A percentile compares a stretch with the other conserved stretches of the same genome.
Evolutionary conservation across 352 stramenopile genomes (phyloP).

Genomic region (Pythium guiyangense): DNA sequence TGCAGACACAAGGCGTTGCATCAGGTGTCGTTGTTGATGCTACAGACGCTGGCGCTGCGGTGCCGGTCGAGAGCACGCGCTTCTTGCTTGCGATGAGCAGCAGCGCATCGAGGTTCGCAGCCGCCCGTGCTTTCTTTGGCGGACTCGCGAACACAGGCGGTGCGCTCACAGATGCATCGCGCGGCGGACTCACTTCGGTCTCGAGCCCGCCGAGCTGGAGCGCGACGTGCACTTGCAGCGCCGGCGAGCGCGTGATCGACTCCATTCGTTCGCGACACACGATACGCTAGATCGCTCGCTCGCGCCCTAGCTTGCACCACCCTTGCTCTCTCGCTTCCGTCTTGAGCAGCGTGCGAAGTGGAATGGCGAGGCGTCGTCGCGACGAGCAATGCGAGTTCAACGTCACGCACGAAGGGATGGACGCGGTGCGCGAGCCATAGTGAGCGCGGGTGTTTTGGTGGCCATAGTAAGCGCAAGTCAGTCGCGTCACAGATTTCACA

Average conservation of each 20-base stretch:
- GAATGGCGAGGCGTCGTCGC: too few relatives aligned
- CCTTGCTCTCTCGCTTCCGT: too few relatives aligned
- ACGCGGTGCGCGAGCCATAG: background rate
- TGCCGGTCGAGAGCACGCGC: background rate
- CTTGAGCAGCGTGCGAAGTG: too few relatives aligned
- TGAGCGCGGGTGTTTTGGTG: background rate
- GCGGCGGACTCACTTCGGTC: background rate
- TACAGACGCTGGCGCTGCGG: background rate
- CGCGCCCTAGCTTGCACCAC: too few relatives aligned
- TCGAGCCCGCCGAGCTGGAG: background rate
- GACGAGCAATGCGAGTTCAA: too few relatives aligned
- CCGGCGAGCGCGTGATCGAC: background rate
- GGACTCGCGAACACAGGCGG: background rate
- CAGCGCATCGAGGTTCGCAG: background rate
- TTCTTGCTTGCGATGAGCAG: conserved; percentile 2
- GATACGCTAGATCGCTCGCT: too few relatives aligned
- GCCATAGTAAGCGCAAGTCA: background rate
- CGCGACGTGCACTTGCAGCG: conserved; percentile 2
- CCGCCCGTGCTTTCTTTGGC: background rate
- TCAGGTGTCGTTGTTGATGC: background rate
- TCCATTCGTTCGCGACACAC: background rate
- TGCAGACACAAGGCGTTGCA: background rate
- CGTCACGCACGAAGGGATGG: background rate
- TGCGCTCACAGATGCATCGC: background rate
- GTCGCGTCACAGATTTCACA: background rate